Percentiles rank a stretch among this genome's conserved stretches.
These are phyloP conservation scores for Trametes hirsuta DNA, from an alignment of 1,284 basidiomycete species.

Conservation along the genomic window DNA sequence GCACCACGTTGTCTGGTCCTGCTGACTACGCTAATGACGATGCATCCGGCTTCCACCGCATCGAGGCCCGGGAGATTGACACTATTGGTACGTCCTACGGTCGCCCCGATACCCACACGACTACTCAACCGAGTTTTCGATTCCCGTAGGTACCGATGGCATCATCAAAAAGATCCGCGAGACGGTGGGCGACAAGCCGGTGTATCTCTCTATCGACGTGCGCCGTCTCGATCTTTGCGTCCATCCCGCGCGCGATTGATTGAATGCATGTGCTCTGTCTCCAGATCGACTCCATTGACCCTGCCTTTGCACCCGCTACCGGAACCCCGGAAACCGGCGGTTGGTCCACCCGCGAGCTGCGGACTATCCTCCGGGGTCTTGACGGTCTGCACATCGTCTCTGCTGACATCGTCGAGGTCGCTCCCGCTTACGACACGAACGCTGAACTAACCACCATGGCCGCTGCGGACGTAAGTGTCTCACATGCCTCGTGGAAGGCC, in stretches of 20 bases:
- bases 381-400: slow-evolving; percentile 75
- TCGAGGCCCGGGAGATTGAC: slow-evolving; percentile 79
- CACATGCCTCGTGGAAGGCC: neutral
- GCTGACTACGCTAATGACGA: slow-evolving; percentile 75
- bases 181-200: slow-evolving; percentile 66
- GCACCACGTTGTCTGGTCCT: slow-evolving; percentile 73
- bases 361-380: slow-evolving; percentile 73
- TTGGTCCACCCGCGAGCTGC: slow-evolving; percentile 77
- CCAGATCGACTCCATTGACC: slow-evolving; percentile 76
- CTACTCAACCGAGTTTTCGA: neutral
- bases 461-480: slow-evolving; percentile 69
- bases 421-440: slow-evolving; percentile 80
- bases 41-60: slow-evolving; percentile 66
- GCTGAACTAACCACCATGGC: slow-evolving; percentile 81
- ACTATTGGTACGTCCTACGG: slow-evolving; percentile 53
- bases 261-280: neutral
- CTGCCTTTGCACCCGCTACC: slow-evolving; percentile 79
- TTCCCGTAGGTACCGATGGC: slow-evolving; percentile 55
- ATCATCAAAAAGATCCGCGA: slow-evolving; percentile 74
- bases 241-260: neutral
- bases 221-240: slow-evolving; percentile 25
- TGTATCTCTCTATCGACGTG: slow-evolving; percentile 76
- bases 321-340: slow-evolving; percentile 75
- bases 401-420: slow-evolving; percentile 83
- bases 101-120: neutral